Evolutionary conservation across 164 flowering plant species (phyloP), one percentile per base, ranked within the genome.

Genomic region (Vitis rotundifolia): DNA sequence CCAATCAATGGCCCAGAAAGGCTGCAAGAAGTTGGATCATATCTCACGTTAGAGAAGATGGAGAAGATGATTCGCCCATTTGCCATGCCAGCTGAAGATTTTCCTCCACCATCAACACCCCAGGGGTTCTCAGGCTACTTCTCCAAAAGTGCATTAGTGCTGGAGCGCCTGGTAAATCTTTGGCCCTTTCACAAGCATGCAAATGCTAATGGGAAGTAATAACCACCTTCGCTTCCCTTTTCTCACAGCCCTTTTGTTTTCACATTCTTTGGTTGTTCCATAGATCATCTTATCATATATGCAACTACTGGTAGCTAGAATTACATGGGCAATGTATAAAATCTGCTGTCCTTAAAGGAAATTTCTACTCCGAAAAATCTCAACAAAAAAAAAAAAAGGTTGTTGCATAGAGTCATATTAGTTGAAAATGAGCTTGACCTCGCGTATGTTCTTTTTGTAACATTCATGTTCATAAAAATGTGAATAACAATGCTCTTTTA

Each of bases 81-180:
- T 73, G 99, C 99, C 5, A 96, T 96, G 99, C 99, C 99, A 51
- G 95, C 99, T 1, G 99, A 93, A 72, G 99, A 96, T 67, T 96
- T 96, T 52, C 98, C 99, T 47, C 98, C 99, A 11, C 87, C 95
- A 26, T 66, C 87, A 26, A 83, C 84, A 9, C 99, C 99, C 2
- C 90, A 87, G 12, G 98, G 97, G 61, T 96, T 96, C 84, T 78
- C 99, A 1, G 98, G 99, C 63, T 93, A 96, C 75, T 96, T 96
- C 84, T 80, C 99, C 11, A 93, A 89, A 77, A 89, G 93, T 59
- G 93, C 97, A 16, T 81, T 85, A 2, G 89, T 95, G 64, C 86
- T 95, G 3, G 99, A 96, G 76, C 99, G 99, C 65, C 83, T 96
- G 64, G 98, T 84, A 57, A 93, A 87, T 50, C 83, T 90, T 19